phyloP scores from a whole-genome alignment of 352 stramenopile genomes.

The Thalassiosira mediterranea region DNA sequence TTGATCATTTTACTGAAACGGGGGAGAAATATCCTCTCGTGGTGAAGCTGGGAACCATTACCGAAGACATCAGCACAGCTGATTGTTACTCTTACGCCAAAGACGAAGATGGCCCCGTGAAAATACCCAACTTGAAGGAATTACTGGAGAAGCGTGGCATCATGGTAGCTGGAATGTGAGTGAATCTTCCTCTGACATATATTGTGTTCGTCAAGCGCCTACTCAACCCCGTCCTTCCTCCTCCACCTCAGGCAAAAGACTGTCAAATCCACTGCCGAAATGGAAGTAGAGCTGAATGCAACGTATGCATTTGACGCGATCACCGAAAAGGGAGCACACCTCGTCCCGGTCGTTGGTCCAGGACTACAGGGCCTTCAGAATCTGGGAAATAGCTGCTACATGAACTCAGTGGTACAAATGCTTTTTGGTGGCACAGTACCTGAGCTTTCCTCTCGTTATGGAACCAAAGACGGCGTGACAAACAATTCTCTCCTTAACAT shows the following conservation, averaged over 20 bases:
- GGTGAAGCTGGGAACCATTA: conserved; percentile 98
- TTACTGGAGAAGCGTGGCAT: conserved; percentile 96
- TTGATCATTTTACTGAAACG: conserved; percentile 95
- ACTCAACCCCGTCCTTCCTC: neutral
- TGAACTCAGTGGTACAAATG: conserved; percentile 97
- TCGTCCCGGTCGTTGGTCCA: conserved; percentile 89
- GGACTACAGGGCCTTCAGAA: conserved; percentile 97
- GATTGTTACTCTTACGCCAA: conserved; percentile 98
- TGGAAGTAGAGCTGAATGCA: conserved; percentile 97
- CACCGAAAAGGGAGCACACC: conserved; percentile 93
- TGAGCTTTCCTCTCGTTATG: conserved; percentile 77
- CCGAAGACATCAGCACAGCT: conserved; percentile 84
- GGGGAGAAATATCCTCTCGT: conserved; percentile 92
- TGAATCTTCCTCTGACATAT: conserved; percentile 8
- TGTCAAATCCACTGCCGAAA: conserved; percentile 97
- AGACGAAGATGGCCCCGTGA: conserved; percentile 97
- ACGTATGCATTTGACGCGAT: conserved; percentile 98
- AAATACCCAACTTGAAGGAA: conserved; percentile 92
- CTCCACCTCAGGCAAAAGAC: conserved; percentile 87
- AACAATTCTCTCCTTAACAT: conserved; percentile 54
- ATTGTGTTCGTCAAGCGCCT: neutral
- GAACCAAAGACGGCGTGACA: conserved; percentile 39
- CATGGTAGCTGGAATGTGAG: conserved; percentile 85
- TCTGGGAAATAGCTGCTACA: conserved; percentile 99
- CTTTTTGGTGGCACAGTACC: conserved; percentile 87